These are phyloP conservation scores for Stachybotrys chlorohalonatus DNA, from an alignment of 2,329 filamentous ascomycete genomes.

Conservation along the genomic window DNA sequence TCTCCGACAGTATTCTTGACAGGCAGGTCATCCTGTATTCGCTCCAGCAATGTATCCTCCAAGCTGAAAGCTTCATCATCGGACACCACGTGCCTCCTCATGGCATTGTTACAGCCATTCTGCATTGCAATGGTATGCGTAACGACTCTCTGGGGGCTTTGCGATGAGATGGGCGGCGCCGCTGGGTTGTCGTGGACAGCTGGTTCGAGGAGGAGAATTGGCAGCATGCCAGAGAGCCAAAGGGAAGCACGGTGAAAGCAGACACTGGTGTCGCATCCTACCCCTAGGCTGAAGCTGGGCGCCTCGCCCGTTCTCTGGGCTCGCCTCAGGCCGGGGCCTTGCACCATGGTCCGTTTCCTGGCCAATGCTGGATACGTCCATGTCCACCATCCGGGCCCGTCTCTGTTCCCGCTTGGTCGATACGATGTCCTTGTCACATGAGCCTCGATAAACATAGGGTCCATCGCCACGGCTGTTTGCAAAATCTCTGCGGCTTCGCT, in stretches of 20 bases:
- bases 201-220: neutral
- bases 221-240: neutral
- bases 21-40: slow-evolving; percentile 6
- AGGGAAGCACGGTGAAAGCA: neutral
- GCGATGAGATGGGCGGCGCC: neutral
- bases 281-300: neutral
- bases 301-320: neutral
- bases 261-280: neutral
- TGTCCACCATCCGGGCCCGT: neutral
- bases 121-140: neutral
- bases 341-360: neutral
- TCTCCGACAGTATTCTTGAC: slow-evolving; percentile 13
- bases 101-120: neutral
- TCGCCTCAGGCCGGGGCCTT: neutral
- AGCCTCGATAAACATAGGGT: neutral
- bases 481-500: neutral
- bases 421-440: neutral
- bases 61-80: neutral
- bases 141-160: neutral
- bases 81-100: neutral
- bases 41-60: slow-evolving; percentile 10
- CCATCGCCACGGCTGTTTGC: neutral
- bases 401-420: neutral
- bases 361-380: neutral
- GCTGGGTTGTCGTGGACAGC: neutral